Evolutionary conservation across 345 rosid genomes (phyloP).

Genomic region (Linum usitatissimum): DNA sequence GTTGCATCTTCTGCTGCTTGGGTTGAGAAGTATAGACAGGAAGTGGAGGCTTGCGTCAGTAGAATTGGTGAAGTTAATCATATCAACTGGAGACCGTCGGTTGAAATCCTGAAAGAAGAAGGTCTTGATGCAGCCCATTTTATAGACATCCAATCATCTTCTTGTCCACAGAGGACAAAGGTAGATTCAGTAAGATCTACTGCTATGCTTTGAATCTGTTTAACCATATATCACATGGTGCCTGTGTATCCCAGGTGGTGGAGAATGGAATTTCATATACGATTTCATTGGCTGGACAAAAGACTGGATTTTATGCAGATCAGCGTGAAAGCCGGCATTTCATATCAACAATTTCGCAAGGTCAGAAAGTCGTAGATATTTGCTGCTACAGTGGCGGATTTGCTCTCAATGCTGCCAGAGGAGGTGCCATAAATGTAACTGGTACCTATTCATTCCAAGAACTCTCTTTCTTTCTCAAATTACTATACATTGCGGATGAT

Average conservation of each 20-base stretch:
- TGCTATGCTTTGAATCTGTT: background rate
- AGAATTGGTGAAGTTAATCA: constrained; percentile 47
- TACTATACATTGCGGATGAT: background rate
- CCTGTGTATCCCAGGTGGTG: constrained; percentile 32
- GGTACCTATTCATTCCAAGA: constrained; percentile 25
- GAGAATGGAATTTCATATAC: constrained; percentile 72
- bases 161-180: constrained; percentile 53
- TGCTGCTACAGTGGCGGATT: constrained; percentile 95
- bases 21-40: constrained; percentile 71
- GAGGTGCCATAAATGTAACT: constrained; percentile 55
- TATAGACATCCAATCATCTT: constrained; percentile 33
- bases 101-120: constrained; percentile 86
- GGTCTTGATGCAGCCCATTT: constrained; percentile 47
- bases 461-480: background rate
- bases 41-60: constrained; percentile 49
- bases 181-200: constrained; percentile 18
- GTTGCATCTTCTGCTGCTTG: constrained; percentile 94
- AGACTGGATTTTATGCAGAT: constrained; percentile 91
- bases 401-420: constrained; percentile 56
- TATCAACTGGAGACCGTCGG: constrained; percentile 77
- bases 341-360: constrained; percentile 55
- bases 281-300: constrained; percentile 64
- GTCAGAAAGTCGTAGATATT: constrained; percentile 66
- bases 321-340: constrained; percentile 68
- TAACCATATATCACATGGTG: background rate